These are phyloP conservation scores for Xylaria sp. DNA, from an alignment of 2,329 filamentous ascomycete species.

Conservation along the genomic window DNA sequence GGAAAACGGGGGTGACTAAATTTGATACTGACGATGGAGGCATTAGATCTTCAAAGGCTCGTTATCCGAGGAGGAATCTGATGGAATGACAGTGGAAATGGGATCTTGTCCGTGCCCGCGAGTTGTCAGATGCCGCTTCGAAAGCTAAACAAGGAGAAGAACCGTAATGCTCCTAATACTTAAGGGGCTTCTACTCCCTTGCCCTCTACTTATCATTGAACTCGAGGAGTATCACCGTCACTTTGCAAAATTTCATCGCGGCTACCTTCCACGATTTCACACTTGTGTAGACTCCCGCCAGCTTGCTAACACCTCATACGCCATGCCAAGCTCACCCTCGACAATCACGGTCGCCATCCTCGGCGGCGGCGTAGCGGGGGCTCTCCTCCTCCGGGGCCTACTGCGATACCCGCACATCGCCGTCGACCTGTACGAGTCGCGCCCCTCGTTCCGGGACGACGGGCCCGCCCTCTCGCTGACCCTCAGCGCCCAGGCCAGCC, in stretches of 20 bases:
- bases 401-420: constrained; percentile 34
- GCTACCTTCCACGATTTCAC: neutral
- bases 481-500: constrained; percentile 22
- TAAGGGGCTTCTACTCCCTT: constrained; percentile 6
- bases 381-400: constrained; percentile 32
- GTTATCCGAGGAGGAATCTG: no score
- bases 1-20: neutral
- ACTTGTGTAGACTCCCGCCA: neutral
- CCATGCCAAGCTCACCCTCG: constrained; percentile 17
- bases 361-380: constrained; percentile 33
- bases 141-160: neutral
- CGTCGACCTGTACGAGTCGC: constrained; percentile 35
- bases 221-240: neutral
- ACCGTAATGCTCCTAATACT: constrained; percentile 11
- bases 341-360: constrained; percentile 36
- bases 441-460: constrained; percentile 30
- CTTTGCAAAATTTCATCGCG: neutral
- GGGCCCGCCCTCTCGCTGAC: constrained; percentile 28
- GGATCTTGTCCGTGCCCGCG: no score
- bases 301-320: neutral
- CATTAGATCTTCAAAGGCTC: neutral
- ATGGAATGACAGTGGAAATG: no score
- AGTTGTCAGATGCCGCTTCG: no score
- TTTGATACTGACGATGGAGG: neutral
- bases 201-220: neutral